A percentile compares a stretch with the other conserved stretches of the same genome.
Evolutionary conservation across 2,329 filamentous ascomycete species (phyloP).

Genomic region (Apiospora kogelbergensis): DNA sequence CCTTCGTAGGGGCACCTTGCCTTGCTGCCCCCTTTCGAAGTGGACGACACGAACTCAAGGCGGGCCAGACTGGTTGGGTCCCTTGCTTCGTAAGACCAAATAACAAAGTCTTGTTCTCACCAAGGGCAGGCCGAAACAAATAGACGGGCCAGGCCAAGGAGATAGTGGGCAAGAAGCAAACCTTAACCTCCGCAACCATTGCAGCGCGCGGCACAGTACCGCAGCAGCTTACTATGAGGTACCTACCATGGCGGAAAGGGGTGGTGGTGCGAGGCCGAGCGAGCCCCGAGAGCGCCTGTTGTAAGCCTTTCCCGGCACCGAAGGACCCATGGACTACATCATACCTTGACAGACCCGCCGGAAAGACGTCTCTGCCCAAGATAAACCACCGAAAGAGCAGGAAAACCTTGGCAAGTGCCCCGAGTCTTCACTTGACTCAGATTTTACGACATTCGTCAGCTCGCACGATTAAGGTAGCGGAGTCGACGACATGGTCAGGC

Average conservation of each 20-base stretch:
- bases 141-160: neutral
- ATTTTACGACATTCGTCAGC: neutral
- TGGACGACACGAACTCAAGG: neutral
- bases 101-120: neutral
- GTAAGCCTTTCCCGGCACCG: neutral
- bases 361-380: neutral
- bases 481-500: constrained; percentile 1
- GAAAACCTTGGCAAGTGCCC: neutral
- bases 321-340: neutral
- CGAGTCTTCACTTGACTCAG: neutral
- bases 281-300: neutral
- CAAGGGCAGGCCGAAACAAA: neutral
- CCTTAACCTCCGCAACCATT: neutral
- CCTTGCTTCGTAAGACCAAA: neutral
- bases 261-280: neutral
- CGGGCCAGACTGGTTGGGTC: neutral
- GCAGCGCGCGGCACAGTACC: neutral
- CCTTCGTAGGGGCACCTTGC: neutral
- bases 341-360: neutral
- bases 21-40: neutral
- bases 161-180: constrained; percentile 1
- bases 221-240: neutral
- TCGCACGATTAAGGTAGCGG: neutral
- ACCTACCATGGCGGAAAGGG: no score
- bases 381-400: no score